Evolutionary conservation across 768 basidiomycete genomes (phyloP), one percentile per base, ranked within the genome.

Genomic region (Candolleomyces eurysporus): DNA sequence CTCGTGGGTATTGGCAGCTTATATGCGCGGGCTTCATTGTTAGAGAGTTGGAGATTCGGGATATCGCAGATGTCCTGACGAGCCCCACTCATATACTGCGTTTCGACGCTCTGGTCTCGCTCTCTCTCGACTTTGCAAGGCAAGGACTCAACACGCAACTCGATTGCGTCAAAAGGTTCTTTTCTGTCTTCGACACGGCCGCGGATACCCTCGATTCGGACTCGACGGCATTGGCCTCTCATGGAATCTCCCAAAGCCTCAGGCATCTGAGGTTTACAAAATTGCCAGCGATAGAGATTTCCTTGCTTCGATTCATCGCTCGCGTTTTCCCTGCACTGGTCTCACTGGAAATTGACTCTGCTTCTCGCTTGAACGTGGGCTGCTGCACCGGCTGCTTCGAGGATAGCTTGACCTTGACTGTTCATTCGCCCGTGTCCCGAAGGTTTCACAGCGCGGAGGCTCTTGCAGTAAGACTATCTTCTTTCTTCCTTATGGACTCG

Each of bases 351-450:
- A 74, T 90, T 52, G 85, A 83, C 66, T 84, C 83, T 61, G 81
- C 83, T 5, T 86, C 87, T 63, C 78, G 85, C 43, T 74, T 90
- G 49, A 81, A 84, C 59, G 67, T 78, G 31, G 75, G 72, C 55
- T 88, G 86, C 68, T 91, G 89, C 69, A 84, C 84, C 79, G 65
- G 68, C 49, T 91, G 89, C 68, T 84, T 84, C 61, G 85, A 86
- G 72, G 87, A 88, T 48, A 85, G 82, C 52, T 73, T 84, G 26
- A 78, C 73, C 9, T 76, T 78, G 54, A 78, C 79, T 26, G 61
- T 79, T 3, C 88, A 90, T 70, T 91, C 88, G 7, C 88, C 89
- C 0, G 76, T 91, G 59, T 84, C 84, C 6, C 80, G 82, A 17
- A 68, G 79, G 30, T 86, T 78, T 65, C 58, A 69, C 16, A 74